Evolutionary conservation across 2,329 filamentous ascomycete genomes (phyloP), one percentile per base, ranked within the genome.

Genomic region (Penicillium sp.): DNA sequence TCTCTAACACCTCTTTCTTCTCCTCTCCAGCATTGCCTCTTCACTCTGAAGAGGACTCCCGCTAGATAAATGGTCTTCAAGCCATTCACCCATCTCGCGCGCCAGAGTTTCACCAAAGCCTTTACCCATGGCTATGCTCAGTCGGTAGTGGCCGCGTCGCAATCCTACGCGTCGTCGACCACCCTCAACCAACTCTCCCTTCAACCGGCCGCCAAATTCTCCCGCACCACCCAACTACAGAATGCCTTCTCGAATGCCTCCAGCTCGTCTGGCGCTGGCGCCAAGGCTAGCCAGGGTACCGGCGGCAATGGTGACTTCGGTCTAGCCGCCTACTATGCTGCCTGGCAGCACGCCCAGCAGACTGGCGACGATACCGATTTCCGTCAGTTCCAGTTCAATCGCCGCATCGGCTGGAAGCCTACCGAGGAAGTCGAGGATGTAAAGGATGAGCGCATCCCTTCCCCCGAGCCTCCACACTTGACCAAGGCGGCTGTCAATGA

Each of bases 121-220:
- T 91, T 98, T 80, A 94, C 92, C 79, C 92, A 98, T 87, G 94
- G 94, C 82, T 98, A 97, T 86, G 93, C 93, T 73, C 94, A 98
- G 80, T 97, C 93, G 67, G 90, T 98, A 81, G 93, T 99, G 82
- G 95, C 95, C 75, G 94, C 93, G 73, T 92, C 92, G 68, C 93
- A 97, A 86, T 89, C 90, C 85, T 86, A 92, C 89, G 85, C 88
- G 82, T 76, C 92, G 45, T 83, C 86, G 66, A 84, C 85, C 70
- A 84, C 84, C 60, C 80, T 87, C 61, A 84, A 83, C 65, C 80
- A 84, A 45, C 81, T 88, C 72, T 78, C 81, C 62, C 80, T 78
- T 61, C 80, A 83, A 59, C 79, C 82, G 59, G 79, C 79, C 61
- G 80, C 79, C 65, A 83, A 84, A 72, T 82, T 84, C 73, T 81